Base-by-base conservation (phyloP, 2,329 filamentous ascomycete genomes). In the Saccharata proteae region DNA sequence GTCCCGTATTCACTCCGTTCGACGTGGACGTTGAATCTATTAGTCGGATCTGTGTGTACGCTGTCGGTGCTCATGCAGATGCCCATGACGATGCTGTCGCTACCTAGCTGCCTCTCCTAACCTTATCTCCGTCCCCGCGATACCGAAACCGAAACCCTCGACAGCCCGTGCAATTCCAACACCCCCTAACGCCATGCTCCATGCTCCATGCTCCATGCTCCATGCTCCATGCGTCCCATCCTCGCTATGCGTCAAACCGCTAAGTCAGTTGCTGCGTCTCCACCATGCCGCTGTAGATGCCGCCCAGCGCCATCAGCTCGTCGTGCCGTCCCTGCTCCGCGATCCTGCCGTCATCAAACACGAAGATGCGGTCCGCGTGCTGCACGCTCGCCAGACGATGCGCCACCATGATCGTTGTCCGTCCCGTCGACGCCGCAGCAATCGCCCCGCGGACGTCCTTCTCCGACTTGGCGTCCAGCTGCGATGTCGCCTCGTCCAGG, bases 301-400 rank as follows among this genome's bases (percentile, higher is more conserved):
- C 50, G 6, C 51, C 45, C 26, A 43, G 35, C 12, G 43, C 40
- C 20, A 78, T 55, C 40, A 79, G 54, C 43, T 76, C 70, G 4
- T 61, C 57, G 46, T 80, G 74, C 13, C 65, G 65, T n/a, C 78
- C 75, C 34, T 60, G 55, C 46, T 80, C 74, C 2, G 72, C 57
- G 21, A 80, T 64, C 14, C 51, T 67, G 15, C 77, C 73, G 38
- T 75, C 67, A 8, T 79, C 78, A 28, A 90, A 71, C 0, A 88
- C 80, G 43, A 81, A 83, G 24, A 86, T 86, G n/a, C 76, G 60
- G 49, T 88, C 76, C 1, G 80, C 79, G 42, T 85, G 78, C 51
- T 81, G 80, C 13, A 86, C 74, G 9, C 79, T 88, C 0, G 77
- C 77, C 29, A 88, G 61, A 10, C 81, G 65, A 50, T 88, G 82